Base-by-base conservation (phyloP, 352 stramenopile genomes). In the Phytophthora litchii region DNA sequence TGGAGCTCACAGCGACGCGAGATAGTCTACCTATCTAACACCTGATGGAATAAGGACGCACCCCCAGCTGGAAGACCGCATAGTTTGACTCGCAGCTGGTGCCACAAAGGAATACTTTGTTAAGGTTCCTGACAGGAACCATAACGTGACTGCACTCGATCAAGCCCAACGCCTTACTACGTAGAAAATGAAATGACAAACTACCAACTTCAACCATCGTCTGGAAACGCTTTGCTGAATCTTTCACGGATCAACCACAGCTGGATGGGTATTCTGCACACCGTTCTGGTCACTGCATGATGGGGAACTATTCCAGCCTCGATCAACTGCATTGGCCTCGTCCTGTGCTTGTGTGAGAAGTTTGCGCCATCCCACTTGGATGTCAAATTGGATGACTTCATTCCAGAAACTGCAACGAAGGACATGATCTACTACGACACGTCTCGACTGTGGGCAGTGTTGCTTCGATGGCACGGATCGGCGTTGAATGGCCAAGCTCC, bases 401-500 rank as follows among this genome's bases (percentile, higher is more conserved):
- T 50, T 63, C 31, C 13, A 32, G 44, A 52, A 67, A 45, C n/a
- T 42, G 59, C 52, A 23, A 36, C 12, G 13, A 43, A 62, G 20
- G 8, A 31, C 36, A 91, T 91, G 82, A 91, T 91, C 66, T 89
- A 89, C 74, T 91, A 91, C 60, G 62, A 80, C 58, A 78, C 75
- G 16, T 66, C 67, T 14, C 68, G 77, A 20, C 51, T 91, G 16
- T 74, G 71, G 54, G 60, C 60, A 6, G 69, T 91, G 4, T 54
- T 91, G 54, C 72, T 83, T 17, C 76, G 76, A 21, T 81, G 78
- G 72, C 79, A 91, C 29, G 82, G 82, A 41, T 89, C 82, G 6
- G 80, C 82, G 17, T 67, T 91, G 52, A 85, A 82, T 27, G 82
- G 82, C 0, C 71, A 82, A 13, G 82, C 76, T 10, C 82, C 82